Evolutionary conservation across 2,329 filamentous ascomycete species (phyloP).

Genomic region (Raffaelea deltoideospora): DNA sequence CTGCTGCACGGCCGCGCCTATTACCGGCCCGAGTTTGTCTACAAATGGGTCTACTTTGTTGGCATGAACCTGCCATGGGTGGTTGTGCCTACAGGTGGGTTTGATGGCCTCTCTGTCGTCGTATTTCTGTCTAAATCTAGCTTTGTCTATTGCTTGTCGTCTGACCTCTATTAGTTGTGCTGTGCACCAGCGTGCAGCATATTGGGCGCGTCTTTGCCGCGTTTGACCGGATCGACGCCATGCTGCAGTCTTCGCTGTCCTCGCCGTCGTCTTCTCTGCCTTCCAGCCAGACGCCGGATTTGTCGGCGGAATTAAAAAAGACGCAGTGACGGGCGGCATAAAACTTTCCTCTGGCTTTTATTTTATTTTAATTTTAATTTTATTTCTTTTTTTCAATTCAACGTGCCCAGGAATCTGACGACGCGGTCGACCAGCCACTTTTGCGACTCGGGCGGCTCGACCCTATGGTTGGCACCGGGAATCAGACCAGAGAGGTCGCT

Average conservation of each 20-base stretch:
- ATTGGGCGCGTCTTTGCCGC: constrained; percentile 1
- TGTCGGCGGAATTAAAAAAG: neutral
- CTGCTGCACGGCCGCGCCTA: constrained; percentile 29
- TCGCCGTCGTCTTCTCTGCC: no score
- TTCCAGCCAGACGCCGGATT: neutral
- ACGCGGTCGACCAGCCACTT: constrained; percentile 34
- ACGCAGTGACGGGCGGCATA: neutral
- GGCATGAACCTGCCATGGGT: constrained; percentile 47
- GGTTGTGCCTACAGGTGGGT: constrained; percentile 38
- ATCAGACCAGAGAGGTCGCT: constrained; percentile 37
- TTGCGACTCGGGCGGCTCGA: constrained; percentile 28
- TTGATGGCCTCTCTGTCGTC: neutral
- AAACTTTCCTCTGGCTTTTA: no score
- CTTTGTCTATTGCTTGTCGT: neutral
- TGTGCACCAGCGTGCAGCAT: constrained; percentile 3
- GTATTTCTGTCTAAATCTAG: no score
- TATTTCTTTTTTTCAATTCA: constrained; percentile 1
- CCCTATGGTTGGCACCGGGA: constrained; percentile 35
- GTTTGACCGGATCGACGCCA: neutral
- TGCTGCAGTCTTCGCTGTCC: no score
- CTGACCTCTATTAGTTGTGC: constrained; percentile 2
- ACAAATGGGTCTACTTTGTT: constrained; percentile 50
- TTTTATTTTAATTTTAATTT: no score
- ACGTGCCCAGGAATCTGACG: constrained; percentile 24
- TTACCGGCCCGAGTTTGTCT: constrained; percentile 43